Evolutionary conservation across 2,329 filamentous ascomycete genomes (phyloP).

Genomic region (Dothidotthia symphoricarpi): DNA sequence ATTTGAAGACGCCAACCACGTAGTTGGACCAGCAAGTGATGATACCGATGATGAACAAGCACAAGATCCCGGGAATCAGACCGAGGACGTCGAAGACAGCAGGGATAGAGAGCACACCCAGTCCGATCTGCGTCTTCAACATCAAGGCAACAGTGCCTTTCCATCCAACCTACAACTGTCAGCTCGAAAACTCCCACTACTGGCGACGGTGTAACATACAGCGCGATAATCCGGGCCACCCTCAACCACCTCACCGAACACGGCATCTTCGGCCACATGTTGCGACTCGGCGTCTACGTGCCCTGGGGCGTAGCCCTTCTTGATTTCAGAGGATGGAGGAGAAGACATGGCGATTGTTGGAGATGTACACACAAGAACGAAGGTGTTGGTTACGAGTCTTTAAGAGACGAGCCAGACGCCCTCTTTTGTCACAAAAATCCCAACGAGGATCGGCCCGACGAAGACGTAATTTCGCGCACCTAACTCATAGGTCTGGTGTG

Average conservation of each 20-base stretch:
- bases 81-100: constrained; percentile 47
- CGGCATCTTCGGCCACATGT: constrained; percentile 2
- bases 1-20: constrained; percentile 52
- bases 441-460: too few relatives aligned
- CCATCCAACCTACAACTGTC: constrained; percentile 15
- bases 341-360: too few relatives aligned
- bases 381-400: too few relatives aligned
- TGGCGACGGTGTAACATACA: constrained; percentile 4
- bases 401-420: too few relatives aligned
- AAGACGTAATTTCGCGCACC: too few relatives aligned
- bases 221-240: constrained; percentile 12
- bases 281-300: too few relatives aligned
- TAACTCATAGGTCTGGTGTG: too few relatives aligned
- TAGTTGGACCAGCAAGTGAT: constrained; percentile 52
- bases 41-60: constrained; percentile 38
- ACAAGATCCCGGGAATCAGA: constrained; percentile 49
- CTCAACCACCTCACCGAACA: constrained; percentile 13
- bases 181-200: background rate
- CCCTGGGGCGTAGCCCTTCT: too few relatives aligned
- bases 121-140: constrained; percentile 26
- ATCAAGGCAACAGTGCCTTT: constrained; percentile 18
- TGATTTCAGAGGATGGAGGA: too few relatives aligned
- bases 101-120: constrained; percentile 49
- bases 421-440: too few relatives aligned
- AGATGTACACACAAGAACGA: too few relatives aligned